These are phyloP conservation scores for Solanum chiquidenum DNA, from an alignment of 257 asterid species.

Conservation along the genomic window DNA sequence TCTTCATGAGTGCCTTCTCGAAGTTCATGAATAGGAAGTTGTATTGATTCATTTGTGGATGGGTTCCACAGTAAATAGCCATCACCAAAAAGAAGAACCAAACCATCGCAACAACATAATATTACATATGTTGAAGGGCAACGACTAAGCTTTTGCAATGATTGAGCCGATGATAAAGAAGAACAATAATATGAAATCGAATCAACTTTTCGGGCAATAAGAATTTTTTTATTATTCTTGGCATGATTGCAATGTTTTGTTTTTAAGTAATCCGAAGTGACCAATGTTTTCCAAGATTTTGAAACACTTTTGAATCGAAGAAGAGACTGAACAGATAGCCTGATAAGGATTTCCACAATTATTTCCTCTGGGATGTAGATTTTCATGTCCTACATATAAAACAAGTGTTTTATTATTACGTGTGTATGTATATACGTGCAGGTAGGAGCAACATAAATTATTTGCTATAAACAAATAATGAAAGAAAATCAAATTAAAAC, in stretches of 20 bases:
- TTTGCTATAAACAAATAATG: no score
- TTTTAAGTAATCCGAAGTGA: background rate
- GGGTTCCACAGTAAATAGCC: background rate
- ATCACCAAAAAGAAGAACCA: background rate
- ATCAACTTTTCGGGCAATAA: background rate
- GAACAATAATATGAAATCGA: background rate
- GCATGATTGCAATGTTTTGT: background rate
- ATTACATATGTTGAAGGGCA: background rate
- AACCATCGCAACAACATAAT: background rate
- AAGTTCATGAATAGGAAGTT: background rate
- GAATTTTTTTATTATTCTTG: background rate
- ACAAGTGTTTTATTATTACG: background rate
- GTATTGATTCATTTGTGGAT: background rate
- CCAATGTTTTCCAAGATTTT: background rate
- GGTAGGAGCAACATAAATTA: background rate
- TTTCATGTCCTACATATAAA: background rate
- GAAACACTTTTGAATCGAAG: background rate
- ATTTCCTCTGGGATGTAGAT: background rate
- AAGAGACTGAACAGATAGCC: background rate
- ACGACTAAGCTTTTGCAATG: background rate
- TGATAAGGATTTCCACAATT: background rate
- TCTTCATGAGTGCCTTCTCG: accelerated
- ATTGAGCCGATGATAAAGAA: background rate
- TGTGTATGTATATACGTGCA: no score
- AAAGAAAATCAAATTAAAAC: no score